These are phyloP conservation scores for Schizochytrium sp. DNA, from an alignment of 108 stramenopile species.

Conservation along the genomic window DNA sequence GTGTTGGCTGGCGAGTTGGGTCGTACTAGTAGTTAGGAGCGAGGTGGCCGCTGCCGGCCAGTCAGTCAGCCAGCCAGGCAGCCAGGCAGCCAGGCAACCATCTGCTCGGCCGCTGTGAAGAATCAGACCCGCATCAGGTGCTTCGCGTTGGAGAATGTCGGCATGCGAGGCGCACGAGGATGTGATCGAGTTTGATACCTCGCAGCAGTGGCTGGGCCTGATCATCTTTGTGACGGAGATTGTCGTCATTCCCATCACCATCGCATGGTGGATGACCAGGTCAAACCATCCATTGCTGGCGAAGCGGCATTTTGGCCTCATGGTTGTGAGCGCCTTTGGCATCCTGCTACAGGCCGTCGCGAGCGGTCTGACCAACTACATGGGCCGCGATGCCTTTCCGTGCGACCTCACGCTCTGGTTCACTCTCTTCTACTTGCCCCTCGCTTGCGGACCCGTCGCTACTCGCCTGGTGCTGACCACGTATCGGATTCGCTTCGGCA, in stretches of 20 bases:
- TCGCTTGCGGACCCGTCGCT: neutral
- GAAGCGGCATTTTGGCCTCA: neutral
- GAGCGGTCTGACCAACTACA: neutral
- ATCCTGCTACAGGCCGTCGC: neutral
- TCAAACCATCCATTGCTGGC: neutral
- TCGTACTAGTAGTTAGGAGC: too few relatives aligned
- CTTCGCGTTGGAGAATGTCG: too few relatives aligned
- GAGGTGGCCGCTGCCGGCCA: too few relatives aligned
- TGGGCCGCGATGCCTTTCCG: neutral
- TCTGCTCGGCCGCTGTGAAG: too few relatives aligned
- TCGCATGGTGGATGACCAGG: neutral
- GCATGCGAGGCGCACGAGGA: too few relatives aligned
- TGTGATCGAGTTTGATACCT: too few relatives aligned
- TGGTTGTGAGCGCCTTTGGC: neutral
- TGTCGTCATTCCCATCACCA: neutral
- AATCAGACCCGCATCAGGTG: too few relatives aligned
- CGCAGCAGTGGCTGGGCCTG: neutral
- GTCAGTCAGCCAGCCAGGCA: too few relatives aligned
- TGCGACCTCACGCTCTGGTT: neutral
- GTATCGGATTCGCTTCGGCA: neutral
- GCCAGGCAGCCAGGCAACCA: too few relatives aligned
- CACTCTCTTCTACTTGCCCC: neutral
- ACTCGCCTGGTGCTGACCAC: neutral
- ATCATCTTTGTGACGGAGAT: neutral
- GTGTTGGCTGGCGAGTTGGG: too few relatives aligned